Evolutionary conservation across 164 flowering plant species (phyloP).

Genomic region (Stephania cephalantha): DNA sequence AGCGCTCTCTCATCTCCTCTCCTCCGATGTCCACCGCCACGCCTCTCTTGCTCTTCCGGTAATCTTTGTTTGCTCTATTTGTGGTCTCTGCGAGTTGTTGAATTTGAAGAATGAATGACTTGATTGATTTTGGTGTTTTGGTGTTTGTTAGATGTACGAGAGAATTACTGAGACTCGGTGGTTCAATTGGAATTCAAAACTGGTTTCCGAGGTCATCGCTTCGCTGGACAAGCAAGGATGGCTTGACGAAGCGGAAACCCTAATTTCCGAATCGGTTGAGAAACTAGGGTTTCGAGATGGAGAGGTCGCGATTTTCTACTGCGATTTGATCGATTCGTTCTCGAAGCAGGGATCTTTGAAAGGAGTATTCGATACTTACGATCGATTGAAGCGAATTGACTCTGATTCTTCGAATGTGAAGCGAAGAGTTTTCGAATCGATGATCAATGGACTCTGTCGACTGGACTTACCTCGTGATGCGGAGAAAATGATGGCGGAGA

Average conservation of each 20-base stretch:
- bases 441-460: constrained; percentile 46
- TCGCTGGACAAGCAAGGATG: constrained; percentile 37
- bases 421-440: constrained; percentile 39
- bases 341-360: constrained; percentile 32
- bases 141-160: constrained; percentile 42
- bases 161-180: constrained; percentile 52
- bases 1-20: constrained; percentile 61
- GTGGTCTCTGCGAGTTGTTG: not conserved
- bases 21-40: constrained; percentile 36
- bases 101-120: not conserved
- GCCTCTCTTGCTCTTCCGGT: constrained; percentile 61
- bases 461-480: constrained; percentile 55
- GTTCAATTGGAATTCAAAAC: constrained; percentile 69
- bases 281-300: constrained; percentile 33
- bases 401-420: constrained; percentile 31
- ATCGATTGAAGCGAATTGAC: constrained; percentile 27
- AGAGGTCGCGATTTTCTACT: constrained; percentile 45
- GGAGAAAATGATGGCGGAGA: constrained; percentile 44
- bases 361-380: constrained; percentile 34
- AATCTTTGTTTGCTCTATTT: constrained; percentile 14
- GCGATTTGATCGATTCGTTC: constrained; percentile 44
- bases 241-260: constrained; percentile 33
- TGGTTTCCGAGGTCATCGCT: constrained; percentile 51
- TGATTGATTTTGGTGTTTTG: not conserved
- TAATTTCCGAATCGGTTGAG: constrained; percentile 38